Conservation (phyloP, 257 asterid genomes). For the Leonotis leonurus region DNA sequence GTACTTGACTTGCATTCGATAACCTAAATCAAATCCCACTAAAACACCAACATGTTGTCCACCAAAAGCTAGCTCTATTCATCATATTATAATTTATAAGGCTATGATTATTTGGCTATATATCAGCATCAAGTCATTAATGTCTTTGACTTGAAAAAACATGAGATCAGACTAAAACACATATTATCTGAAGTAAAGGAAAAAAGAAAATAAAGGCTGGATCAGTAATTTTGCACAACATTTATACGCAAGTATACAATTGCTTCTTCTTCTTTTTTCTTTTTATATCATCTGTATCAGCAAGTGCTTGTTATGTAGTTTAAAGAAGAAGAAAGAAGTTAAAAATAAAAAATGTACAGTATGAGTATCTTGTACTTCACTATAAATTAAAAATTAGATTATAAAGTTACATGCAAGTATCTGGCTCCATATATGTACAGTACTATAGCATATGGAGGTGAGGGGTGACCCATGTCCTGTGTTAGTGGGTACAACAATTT, state of each 20-base stretch:
- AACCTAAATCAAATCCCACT: constrained; percentile 2
- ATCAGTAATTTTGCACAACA: no score
- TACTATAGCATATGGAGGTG: constrained; percentile 7
- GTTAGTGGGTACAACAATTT: no score
- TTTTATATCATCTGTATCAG: no score
- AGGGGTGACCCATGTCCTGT: constrained; percentile 37
- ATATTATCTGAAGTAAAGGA: background rate
- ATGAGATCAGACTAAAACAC: background rate
- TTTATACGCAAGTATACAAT: no score
- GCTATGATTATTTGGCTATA: constrained; percentile 13
- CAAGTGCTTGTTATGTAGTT: no score
- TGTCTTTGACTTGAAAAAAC: constrained; percentile 8
- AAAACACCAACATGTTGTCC: constrained; percentile 9
- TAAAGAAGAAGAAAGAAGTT: background rate
- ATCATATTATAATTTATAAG: background rate
- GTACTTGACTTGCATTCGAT: background rate
- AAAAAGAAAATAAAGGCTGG: background rate
- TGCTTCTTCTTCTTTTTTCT: background rate
- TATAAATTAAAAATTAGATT: constrained; percentile 11
- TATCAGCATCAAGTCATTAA: background rate
- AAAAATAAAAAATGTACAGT: background rate
- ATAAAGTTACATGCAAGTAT: background rate
- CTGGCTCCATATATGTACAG: background rate
- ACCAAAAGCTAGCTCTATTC: background rate
- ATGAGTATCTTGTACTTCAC: constrained; percentile 28